These are phyloP conservation scores for Melastoma malabathricum DNA, from an alignment of 345 rosid species.

Conservation along the genomic window DNA sequence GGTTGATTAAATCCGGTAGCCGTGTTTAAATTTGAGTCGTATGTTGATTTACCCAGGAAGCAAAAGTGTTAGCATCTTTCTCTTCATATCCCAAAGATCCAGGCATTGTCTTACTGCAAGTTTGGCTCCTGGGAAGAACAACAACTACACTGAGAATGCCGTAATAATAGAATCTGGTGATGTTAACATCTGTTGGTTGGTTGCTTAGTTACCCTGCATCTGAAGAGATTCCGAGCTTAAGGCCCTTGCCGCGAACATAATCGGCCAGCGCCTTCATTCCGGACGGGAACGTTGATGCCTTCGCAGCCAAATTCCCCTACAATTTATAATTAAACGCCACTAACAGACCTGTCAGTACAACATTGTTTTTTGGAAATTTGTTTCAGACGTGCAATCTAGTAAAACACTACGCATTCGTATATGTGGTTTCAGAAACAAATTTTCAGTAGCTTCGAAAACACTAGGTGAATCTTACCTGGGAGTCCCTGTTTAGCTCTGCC, in stretches of 20 bases:
- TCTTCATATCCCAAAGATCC: conserved; percentile 44
- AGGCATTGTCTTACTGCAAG: conserved; percentile 49
- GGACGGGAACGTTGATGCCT: conserved; percentile 29
- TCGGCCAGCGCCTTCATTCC: conserved; percentile 39
- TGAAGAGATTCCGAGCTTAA: conserved; percentile 38
- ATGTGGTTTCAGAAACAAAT: background rate
- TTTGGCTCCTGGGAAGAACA: conserved; percentile 20
- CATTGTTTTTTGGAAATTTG: no score
- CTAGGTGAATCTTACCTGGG: conserved; percentile 13
- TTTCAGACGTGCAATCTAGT: no score
- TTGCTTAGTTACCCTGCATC: conserved; percentile 39
- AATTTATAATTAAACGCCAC: background rate
- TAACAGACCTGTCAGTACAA: no score
- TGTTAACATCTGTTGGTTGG: background rate
- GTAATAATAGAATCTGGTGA: background rate
- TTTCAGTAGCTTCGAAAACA: no score
- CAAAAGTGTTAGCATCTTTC: conserved; percentile 37
- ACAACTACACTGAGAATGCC: background rate
- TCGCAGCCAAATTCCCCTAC: conserved; percentile 33
- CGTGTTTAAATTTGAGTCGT: background rate
- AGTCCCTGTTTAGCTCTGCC: conserved; percentile 33
- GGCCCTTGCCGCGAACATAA: conserved; percentile 33
- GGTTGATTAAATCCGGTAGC: background rate
- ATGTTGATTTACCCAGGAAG: conserved; percentile 6
- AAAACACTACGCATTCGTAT: no score